Conservation (phyloP, 257 asterid species). For the Petunia axillaris region DNA sequence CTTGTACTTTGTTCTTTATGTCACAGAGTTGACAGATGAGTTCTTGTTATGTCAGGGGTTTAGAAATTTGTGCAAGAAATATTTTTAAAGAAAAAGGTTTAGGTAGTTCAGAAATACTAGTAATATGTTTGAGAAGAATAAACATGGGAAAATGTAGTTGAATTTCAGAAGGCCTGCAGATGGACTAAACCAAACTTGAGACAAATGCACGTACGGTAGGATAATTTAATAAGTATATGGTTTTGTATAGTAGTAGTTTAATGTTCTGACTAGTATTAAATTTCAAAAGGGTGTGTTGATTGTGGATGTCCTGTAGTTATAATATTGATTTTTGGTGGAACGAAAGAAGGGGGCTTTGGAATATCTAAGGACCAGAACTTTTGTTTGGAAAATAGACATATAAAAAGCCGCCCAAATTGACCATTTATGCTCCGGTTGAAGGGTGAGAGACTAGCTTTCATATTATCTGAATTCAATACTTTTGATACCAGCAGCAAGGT, state of each 20-base stretch:
- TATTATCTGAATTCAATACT: too few relatives aligned
- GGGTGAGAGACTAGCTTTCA: background rate
- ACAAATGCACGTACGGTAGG: constrained; percentile 61
- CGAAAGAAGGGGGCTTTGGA: constrained; percentile 28
- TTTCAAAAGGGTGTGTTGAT: constrained; percentile 13
- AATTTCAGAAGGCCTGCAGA: constrained; percentile 67
- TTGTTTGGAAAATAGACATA: background rate
- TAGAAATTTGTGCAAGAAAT: constrained; percentile 32
- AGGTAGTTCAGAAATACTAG: constrained; percentile 17
- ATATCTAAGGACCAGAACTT: constrained; percentile 28
- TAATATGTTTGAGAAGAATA: constrained; percentile 35
- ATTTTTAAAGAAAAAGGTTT: background rate
- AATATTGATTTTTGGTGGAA: constrained; percentile 20
- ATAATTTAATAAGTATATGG: constrained; percentile 17
- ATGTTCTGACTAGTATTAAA: background rate
- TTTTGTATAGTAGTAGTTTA: constrained; percentile 9
- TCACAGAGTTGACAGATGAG: background rate
- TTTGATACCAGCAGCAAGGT: too few relatives aligned
- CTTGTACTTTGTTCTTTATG: background rate
- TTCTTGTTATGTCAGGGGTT: background rate
- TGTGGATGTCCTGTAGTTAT: constrained; percentile 20
- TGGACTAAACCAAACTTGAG: constrained; percentile 50
- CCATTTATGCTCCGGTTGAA: constrained; percentile 35
- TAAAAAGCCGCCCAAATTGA: constrained; percentile 75
- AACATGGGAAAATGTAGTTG: constrained; percentile 38